These are phyloP conservation scores for Amylocystis lapponica DNA, from an alignment of 768 basidiomycete species.

Conservation along the genomic window DNA sequence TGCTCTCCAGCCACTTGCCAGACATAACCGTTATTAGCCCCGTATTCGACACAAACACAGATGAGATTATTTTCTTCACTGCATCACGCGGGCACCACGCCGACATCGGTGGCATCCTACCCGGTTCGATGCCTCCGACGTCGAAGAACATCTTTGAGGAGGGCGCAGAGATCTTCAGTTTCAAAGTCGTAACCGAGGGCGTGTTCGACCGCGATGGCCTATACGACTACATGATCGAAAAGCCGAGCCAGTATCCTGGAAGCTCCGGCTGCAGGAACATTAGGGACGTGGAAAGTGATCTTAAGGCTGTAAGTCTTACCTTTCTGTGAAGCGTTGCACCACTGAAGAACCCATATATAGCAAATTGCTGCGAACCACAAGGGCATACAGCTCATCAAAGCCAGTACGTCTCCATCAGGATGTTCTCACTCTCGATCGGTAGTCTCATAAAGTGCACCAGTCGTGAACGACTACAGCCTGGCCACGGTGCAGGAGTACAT, in stretches of 20 bases:
- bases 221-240: constrained; percentile 73
- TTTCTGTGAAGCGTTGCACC: not conserved
- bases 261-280: constrained; percentile 86
- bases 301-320: constrained; percentile 66
- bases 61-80: constrained; percentile 86
- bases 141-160: constrained; percentile 90
- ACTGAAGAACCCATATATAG: constrained; percentile 29
- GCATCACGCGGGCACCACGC: constrained; percentile 94
- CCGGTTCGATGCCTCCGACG: constrained; percentile 94
- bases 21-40: constrained; percentile 95
- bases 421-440: not conserved
- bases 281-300: constrained; percentile 84
- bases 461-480: constrained; percentile 83
- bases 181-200: constrained; percentile 85
- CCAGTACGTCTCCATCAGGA: constrained; percentile 45
- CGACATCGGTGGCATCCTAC: constrained; percentile 88
- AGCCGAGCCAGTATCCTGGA: constrained; percentile 76
- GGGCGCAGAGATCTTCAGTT: constrained; percentile 84
- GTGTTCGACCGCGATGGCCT: constrained; percentile 75
- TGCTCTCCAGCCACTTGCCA: constrained; percentile 53
- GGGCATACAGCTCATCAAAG: constrained; percentile 80
- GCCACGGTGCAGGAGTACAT: constrained; percentile 90
- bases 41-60: constrained; percentile 62
- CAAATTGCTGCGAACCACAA: constrained; percentile 95
- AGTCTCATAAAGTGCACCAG: constrained; percentile 28